Evolutionary conservation across 768 basidiomycete genomes (phyloP).

Genomic region (Gymnopilus junonius): DNA sequence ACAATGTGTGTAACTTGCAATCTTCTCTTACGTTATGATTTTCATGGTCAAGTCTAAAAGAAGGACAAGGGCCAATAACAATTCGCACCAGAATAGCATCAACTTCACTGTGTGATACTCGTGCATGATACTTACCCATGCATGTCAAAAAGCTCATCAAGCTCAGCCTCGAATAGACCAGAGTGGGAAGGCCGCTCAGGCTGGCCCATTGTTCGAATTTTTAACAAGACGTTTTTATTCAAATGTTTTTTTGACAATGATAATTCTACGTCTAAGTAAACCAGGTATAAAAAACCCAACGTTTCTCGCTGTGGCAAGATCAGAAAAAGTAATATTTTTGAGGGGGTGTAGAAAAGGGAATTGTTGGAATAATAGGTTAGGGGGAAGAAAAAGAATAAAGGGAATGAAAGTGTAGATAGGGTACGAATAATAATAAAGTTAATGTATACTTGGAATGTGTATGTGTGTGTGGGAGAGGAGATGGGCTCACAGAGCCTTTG

Average conservation of each 20-base stretch:
- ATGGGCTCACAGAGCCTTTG: neutral
- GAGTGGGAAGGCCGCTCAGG: neutral
- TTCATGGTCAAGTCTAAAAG: neutral
- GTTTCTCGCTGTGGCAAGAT: neutral
- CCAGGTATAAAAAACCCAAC: neutral
- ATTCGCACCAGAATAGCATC: neutral
- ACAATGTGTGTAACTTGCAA: neutral
- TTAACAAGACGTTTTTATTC: neutral
- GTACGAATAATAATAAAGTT: neutral
- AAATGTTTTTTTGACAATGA: neutral
- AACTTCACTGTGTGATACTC: neutral
- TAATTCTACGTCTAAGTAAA: neutral
- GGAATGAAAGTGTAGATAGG: neutral
- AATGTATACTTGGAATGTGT: neutral
- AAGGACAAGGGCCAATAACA: neutral
- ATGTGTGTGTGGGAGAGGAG: neutral
- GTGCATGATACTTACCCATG: neutral
- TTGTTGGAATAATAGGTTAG: neutral
- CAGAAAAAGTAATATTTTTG: neutral
- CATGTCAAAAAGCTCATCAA: too few relatives aligned
- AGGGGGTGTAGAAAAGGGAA: neutral
- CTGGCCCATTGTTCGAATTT: neutral
- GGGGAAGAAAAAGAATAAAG: neutral
- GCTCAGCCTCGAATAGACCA: too few relatives aligned
- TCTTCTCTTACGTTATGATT: neutral